Conservation (phyloP, 164 flowering plant species). For the Vitis rotundifolia region DNA sequence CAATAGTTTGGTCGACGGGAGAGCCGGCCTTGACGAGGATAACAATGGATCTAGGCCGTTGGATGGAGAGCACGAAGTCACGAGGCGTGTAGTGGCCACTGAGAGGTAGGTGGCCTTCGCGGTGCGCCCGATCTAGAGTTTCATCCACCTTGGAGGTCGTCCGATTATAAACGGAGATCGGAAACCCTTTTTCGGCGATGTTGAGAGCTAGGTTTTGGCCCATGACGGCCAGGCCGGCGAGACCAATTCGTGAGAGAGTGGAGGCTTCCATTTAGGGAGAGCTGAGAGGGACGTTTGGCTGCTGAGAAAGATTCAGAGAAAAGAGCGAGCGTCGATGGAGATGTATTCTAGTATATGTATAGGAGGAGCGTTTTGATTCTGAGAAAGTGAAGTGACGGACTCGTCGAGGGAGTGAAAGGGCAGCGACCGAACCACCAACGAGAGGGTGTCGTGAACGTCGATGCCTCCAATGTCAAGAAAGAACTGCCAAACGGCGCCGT, state of each 20-base stretch:
- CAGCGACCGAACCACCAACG: background rate
- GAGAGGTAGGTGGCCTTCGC: slow-evolving; percentile 44
- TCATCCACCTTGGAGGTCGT: slow-evolving; percentile 54
- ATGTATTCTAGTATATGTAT: no score
- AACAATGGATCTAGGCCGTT: slow-evolving; percentile 48
- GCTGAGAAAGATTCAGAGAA: slow-evolving; percentile 2
- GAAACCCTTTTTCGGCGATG: slow-evolving; percentile 59
- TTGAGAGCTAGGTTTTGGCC: slow-evolving; percentile 59
- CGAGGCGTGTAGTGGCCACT: slow-evolving; percentile 44
- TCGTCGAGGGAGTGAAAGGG: slow-evolving; percentile 15
- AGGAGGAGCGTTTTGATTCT: no score
- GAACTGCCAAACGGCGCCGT: no score
- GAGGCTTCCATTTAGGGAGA: slow-evolving; percentile 35
- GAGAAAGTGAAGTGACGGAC: slow-evolving; percentile 4
- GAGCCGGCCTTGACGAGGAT: slow-evolving; percentile 55
- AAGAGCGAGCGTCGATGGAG: slow-evolving; percentile 10
- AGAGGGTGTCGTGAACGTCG: no score
- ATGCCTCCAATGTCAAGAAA: no score
- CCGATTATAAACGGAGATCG: slow-evolving; percentile 64
- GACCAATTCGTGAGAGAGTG: slow-evolving; percentile 40
- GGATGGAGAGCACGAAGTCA: slow-evolving; percentile 50
- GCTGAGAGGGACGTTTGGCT: background rate
- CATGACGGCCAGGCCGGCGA: slow-evolving; percentile 59
- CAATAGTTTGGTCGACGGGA: slow-evolving; percentile 52
- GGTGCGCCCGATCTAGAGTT: slow-evolving; percentile 36